These are phyloP conservation scores for Tetraselmis chui DNA, from an alignment of 139 green algal genomes.

Conservation along the genomic window DNA sequence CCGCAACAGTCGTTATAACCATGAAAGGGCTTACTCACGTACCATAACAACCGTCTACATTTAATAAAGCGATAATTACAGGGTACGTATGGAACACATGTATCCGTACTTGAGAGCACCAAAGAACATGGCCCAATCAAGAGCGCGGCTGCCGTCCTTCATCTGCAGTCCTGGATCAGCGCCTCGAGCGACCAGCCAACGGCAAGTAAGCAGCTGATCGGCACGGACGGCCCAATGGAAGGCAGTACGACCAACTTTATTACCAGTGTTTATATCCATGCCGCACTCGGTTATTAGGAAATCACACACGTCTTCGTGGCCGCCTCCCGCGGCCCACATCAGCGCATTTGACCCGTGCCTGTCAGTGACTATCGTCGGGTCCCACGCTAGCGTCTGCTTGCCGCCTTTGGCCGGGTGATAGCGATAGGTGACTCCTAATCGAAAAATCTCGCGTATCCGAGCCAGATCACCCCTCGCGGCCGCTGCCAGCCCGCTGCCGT, in stretches of 20 bases:
- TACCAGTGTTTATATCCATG: neutral
- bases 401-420: too few relatives aligned
- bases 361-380: neutral
- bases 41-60: too few relatives aligned
- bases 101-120: neutral
- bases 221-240: neutral
- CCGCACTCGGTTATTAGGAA: too few relatives aligned
- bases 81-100: too few relatives aligned
- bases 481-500: neutral
- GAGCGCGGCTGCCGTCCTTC: neutral
- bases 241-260: neutral
- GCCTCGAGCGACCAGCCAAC: neutral
- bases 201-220: neutral
- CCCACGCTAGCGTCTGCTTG: neutral
- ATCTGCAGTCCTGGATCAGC: neutral
- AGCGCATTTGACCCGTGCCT: neutral
- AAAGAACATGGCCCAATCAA: neutral
- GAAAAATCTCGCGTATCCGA: too few relatives aligned
- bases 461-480: neutral
- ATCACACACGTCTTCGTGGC: neutral
- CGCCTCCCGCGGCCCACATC: neutral
- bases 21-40: too few relatives aligned
- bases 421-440: too few relatives aligned
- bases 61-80: too few relatives aligned
- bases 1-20: too few relatives aligned